Percentiles rank a stretch among this genome's conserved stretches.
Conservation (phyloP, 2,329 filamentous ascomycete genomes). For the Diplodia sapinea region DNA sequence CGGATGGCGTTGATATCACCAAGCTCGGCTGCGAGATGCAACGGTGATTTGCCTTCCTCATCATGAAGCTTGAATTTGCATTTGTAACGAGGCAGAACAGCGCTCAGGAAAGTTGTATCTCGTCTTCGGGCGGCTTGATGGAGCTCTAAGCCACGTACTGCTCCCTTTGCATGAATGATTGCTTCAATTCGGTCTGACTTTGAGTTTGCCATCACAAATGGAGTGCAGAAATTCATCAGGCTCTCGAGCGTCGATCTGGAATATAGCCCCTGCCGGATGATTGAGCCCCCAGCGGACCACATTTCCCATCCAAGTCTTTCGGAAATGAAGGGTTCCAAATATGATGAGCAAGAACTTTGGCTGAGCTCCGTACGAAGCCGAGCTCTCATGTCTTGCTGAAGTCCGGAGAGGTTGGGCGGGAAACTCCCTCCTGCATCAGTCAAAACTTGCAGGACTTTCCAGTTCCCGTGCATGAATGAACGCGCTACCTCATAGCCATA, state of each 20-base stretch:
- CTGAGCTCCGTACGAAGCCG: too few relatives aligned
- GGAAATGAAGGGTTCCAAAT: not conserved
- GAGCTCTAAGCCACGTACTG: not conserved
- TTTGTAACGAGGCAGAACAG: not conserved
- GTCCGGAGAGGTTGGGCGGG: not conserved
- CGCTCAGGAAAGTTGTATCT: not conserved
- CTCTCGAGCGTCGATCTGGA: not conserved
- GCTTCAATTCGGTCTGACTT: not conserved
- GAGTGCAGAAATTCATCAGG: not conserved
- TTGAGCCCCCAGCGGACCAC: not conserved
- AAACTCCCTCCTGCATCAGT: not conserved
- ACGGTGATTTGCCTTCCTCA: not conserved
- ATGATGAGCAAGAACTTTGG: too few relatives aligned
- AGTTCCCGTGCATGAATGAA: not conserved
- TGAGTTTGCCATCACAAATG: not conserved
- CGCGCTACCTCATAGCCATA: not conserved
- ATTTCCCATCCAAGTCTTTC: not conserved
- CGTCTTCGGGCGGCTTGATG: not conserved
- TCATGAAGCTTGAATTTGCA: not conserved
- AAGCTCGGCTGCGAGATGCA: not conserved
- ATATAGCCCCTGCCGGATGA: rapidly evolving
- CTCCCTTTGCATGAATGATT: not conserved
- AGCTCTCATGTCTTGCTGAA: too few relatives aligned
- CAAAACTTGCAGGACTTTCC: not conserved
- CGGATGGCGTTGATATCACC: not conserved